Conservation (phyloP, 2,329 filamentous ascomycete species). For the Xylaria sp. region DNA sequence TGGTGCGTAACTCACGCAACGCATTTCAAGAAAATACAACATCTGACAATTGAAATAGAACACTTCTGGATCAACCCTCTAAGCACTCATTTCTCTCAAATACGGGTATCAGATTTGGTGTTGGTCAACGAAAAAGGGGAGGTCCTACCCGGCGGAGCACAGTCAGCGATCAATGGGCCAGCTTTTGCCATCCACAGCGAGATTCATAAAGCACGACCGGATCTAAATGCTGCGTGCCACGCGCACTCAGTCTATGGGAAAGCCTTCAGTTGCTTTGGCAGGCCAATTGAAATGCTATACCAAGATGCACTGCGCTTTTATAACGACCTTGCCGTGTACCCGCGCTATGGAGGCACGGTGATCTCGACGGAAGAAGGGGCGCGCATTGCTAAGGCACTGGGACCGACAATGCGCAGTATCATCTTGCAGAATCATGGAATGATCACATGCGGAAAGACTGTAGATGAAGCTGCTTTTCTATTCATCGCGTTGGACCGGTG, state of each 20-base stretch:
- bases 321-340: neutral
- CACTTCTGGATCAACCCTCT: neutral
- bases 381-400: neutral
- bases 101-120: neutral
- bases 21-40: neutral
- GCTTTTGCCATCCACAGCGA: slow-evolving; percentile 3
- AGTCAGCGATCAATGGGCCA: neutral
- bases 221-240: neutral
- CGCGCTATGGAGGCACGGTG: neutral
- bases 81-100: neutral
- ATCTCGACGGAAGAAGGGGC: neutral
- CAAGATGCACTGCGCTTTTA: neutral
- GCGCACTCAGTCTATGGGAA: neutral
- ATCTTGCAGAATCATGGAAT: neutral
- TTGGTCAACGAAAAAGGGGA: neutral
- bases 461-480: slow-evolving; percentile 1
- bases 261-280: neutral
- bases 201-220: slow-evolving; percentile 2
- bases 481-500: slow-evolving; percentile 1
- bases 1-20: neutral
- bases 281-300: neutral
- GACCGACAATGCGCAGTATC: neutral
- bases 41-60: neutral
- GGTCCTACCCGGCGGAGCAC: neutral
- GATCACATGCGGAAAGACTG: neutral